Evolutionary conservation across 306 rosid genomes (phyloP).

Genomic region (Casuarina cunninghamiana): DNA sequence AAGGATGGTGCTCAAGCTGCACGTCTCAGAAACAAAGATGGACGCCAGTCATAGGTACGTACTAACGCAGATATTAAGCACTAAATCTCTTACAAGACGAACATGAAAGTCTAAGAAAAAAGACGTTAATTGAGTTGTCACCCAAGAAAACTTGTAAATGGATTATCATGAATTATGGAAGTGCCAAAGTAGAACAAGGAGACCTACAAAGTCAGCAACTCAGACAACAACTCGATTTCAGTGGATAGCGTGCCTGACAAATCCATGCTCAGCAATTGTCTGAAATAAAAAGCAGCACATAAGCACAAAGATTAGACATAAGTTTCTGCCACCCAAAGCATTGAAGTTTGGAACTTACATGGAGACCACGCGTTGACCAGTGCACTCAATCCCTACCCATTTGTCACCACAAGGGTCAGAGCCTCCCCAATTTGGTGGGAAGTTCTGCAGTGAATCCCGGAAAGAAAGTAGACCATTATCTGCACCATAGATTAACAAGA

Average conservation of each 20-base stretch:
- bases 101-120: background rate
- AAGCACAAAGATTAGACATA: background rate
- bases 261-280: background rate
- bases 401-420: conserved; percentile 39
- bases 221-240: background rate
- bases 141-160: background rate
- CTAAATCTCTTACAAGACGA: background rate
- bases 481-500: conserved; percentile 25
- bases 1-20: background rate
- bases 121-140: background rate
- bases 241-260: background rate
- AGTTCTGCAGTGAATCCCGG: conserved; percentile 19
- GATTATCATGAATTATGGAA: background rate
- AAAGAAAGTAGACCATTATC: conserved; percentile 29
- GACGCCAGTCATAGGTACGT: background rate
- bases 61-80: background rate
- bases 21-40: background rate
- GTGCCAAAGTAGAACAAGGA: background rate
- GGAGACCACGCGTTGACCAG: conserved; percentile 28
- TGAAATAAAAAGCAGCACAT: conserved; percentile 1
- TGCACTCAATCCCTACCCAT: conserved; percentile 47
- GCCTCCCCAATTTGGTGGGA: conserved; percentile 37
- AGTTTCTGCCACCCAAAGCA: background rate
- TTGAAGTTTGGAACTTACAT: conserved; percentile 22
- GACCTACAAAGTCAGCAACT: conserved; percentile 5